phyloP scores from a whole-genome alignment of 2,329 filamentous ascomycete species.

The Lachnellula cervina region DNA sequence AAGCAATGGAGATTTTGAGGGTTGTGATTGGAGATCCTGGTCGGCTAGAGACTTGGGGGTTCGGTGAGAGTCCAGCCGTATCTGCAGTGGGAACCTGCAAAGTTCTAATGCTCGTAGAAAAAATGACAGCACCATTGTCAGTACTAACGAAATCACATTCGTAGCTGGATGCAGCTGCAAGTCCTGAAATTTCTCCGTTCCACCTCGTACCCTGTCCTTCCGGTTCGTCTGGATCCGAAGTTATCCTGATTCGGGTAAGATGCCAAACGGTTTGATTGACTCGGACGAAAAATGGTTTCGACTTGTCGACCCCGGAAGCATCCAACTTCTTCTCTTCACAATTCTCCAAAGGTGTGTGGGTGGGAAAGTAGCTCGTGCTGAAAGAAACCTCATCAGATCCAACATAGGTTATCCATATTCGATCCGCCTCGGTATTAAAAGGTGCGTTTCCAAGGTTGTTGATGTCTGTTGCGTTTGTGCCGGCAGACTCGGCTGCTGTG shows the following conservation, averaged over 20 bases:
- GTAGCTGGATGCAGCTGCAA: conserved; percentile 70
- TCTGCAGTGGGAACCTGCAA: conserved; percentile 24
- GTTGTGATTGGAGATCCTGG: conserved; percentile 75
- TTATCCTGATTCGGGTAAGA: conserved; percentile 63
- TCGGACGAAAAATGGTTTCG: conserved; percentile 73
- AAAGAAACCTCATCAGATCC: conserved; percentile 75
- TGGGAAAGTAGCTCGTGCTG: conserved; percentile 61
- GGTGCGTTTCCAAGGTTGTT: conserved; percentile 73
- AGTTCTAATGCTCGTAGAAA: conserved; percentile 60
- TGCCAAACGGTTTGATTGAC: conserved; percentile 79
- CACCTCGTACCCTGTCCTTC: conserved; percentile 50
- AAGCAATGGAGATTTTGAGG: conserved; percentile 69
- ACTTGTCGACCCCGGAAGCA: conserved; percentile 52
- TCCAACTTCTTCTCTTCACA: conserved; percentile 33
- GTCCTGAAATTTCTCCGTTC: conserved; percentile 66
- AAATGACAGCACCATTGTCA: conserved; percentile 59
- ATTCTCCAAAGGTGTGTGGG: conserved; percentile 31
- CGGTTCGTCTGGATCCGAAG: conserved; percentile 33
- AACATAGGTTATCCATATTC: conserved; percentile 78
- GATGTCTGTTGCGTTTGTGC: conserved; percentile 70
- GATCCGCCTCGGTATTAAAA: conserved; percentile 63
- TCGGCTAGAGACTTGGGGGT: conserved; percentile 56
- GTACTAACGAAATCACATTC: conserved; percentile 72
- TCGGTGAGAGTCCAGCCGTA: conserved; percentile 33
- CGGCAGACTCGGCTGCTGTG: conserved; percentile 66